A percentile compares a stretch with the other conserved stretches of the same genome.
phyloP scores from a whole-genome alignment of 2,329 filamentous ascomycete genomes.

The Diplodia mutila region DNA sequence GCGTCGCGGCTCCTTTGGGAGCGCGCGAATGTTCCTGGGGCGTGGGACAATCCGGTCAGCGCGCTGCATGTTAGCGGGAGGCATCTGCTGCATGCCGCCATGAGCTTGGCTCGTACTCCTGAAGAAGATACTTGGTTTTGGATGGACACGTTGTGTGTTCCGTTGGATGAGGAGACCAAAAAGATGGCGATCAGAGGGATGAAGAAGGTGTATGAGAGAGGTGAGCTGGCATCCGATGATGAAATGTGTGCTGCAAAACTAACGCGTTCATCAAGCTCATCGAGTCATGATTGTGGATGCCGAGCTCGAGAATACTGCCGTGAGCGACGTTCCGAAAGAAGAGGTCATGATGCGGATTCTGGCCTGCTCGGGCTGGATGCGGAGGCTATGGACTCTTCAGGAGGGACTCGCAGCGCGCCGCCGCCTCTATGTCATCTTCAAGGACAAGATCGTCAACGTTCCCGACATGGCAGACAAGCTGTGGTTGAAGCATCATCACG shows the following conservation, averaged over 20 bases:
- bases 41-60: background rate
- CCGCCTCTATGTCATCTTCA: background rate
- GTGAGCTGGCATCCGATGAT: background rate
- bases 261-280: background rate
- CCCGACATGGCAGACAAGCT: background rate
- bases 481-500: background rate
- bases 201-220: background rate
- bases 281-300: background rate
- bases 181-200: background rate
- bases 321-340: background rate
- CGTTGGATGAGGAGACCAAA: background rate
- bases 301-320: background rate
- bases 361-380: background rate
- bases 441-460: background rate
- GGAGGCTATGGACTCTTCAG: background rate
- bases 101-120: background rate
- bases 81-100: background rate
- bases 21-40: background rate
- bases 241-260: background rate
- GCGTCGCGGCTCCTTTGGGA: background rate
- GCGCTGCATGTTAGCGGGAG: background rate
- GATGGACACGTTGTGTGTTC: background rate
- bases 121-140: background rate
- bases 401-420: background rate
- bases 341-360: background rate